Evolutionary conservation across 2,329 filamentous ascomycete genomes (phyloP).

Genomic region (Penicillium paneum): DNA sequence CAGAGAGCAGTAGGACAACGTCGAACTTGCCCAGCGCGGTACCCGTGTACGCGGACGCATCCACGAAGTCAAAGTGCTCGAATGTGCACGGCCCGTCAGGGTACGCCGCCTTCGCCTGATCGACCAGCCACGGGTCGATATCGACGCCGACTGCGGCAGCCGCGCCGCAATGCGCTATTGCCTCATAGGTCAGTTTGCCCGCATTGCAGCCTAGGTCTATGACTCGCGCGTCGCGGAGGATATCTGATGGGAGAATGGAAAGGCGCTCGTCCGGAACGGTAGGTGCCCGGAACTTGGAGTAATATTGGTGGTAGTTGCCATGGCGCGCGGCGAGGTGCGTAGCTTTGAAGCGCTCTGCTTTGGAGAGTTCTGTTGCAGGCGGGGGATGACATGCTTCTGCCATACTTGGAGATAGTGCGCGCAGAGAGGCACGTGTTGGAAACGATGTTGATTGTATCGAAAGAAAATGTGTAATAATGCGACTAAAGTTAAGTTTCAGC

Average conservation of each 20-base stretch:
- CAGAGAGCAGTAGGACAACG: slow-evolving; percentile 24
- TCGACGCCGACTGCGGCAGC: slow-evolving; percentile 23
- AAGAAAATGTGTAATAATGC: slow-evolving; percentile 2
- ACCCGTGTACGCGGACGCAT: slow-evolving; percentile 22
- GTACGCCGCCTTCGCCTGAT: slow-evolving; percentile 24
- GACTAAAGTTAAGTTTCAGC: slow-evolving; percentile 2
- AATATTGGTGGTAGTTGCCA: slow-evolving; percentile 29
- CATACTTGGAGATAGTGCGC: slow-evolving; percentile 16
- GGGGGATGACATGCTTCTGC: slow-evolving; percentile 12
- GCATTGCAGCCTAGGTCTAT: slow-evolving; percentile 27
- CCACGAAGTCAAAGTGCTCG: slow-evolving; percentile 25
- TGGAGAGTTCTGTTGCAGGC: slow-evolving; percentile 21
- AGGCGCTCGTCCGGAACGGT: slow-evolving; percentile 25
- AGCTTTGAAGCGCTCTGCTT: slow-evolving; percentile 27
- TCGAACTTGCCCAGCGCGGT: slow-evolving; percentile 25
- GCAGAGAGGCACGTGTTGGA: slow-evolving; percentile 5
- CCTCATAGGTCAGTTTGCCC: slow-evolving; percentile 25
- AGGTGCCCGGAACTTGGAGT: slow-evolving; percentile 23
- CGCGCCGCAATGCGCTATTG: slow-evolving; percentile 22
- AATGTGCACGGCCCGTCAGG: slow-evolving; percentile 26
- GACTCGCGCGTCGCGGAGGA: slow-evolving; percentile 23
- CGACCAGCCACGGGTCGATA: slow-evolving; percentile 25
- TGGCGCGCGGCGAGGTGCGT: slow-evolving; percentile 25
- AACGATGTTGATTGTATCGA: slow-evolving; percentile 9
- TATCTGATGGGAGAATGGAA: slow-evolving; percentile 24